These are phyloP conservation scores for Acrocalymma vagum DNA, from an alignment of 2,329 filamentous ascomycete species.

Conservation along the genomic window DNA sequence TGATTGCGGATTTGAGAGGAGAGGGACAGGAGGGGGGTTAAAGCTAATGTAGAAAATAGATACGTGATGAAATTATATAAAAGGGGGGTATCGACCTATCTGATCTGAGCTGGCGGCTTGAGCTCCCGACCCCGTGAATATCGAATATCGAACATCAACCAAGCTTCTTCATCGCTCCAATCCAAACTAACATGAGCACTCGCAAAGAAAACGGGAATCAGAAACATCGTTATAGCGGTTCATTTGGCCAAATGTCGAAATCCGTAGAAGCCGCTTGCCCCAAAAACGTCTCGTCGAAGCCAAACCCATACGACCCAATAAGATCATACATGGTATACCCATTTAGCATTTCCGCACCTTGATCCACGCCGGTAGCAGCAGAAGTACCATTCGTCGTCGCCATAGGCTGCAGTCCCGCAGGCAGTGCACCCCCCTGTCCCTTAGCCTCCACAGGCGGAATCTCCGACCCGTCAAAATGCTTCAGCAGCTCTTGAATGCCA, in stretches of 20 bases:
- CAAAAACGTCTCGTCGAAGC: conserved; percentile 42
- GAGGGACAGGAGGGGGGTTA: too few species aligned
- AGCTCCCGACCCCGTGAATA: too few species aligned
- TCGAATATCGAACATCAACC: too few species aligned
- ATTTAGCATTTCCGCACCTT: conserved; percentile 12
- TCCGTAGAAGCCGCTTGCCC: conserved; percentile 37
- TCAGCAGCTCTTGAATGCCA: conserved; percentile 36
- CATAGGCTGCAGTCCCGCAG: conserved; percentile 8
- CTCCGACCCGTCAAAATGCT: conserved; percentile 31
- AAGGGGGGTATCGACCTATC: too few species aligned
- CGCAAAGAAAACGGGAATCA: too few species aligned
- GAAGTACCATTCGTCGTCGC: conserved; percentile 3
- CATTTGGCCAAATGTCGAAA: conserved; percentile 39
- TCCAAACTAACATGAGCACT: too few species aligned
- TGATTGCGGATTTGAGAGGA: too few species aligned
- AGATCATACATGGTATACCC: conserved; percentile 38
- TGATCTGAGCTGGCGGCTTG: too few species aligned
- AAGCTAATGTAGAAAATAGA: too few species aligned
- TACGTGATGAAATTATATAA: too few species aligned
- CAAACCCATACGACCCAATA: conserved; percentile 41
- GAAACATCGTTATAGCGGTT: conserved; percentile 13
- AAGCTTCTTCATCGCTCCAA: too few species aligned
- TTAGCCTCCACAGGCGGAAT: conserved; percentile 19
- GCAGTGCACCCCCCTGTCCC: too few species aligned
- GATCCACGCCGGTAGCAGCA: background rate